These are phyloP conservation scores for Camelina hispida DNA, from an alignment of 345 rosid species.

Conservation along the genomic window DNA sequence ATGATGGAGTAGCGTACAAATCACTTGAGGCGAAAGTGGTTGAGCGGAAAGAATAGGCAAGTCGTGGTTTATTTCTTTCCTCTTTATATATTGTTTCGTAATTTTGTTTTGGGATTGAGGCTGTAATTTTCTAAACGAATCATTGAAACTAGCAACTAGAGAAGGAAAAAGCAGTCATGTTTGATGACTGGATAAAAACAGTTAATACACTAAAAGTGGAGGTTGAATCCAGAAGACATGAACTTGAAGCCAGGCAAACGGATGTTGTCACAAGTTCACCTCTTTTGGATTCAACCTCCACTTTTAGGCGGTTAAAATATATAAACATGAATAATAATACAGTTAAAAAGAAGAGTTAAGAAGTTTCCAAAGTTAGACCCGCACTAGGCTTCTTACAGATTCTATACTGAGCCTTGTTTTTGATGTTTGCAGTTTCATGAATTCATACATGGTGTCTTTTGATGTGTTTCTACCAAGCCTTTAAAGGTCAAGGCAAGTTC, in stretches of 20 bases:
- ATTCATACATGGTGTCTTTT: constrained; percentile 29
- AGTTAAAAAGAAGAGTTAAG: too few relatives aligned
- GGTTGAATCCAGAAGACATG: constrained; percentile 67
- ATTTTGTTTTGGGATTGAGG: neutral
- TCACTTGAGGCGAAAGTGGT: constrained; percentile 76
- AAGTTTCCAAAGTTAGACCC: neutral
- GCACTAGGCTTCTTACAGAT: neutral
- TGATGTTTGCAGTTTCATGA: constrained; percentile 37
- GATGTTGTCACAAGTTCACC: too few relatives aligned
- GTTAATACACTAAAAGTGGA: constrained; percentile 54
- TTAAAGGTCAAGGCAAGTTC: neutral
- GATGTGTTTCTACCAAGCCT: constrained; percentile 39
- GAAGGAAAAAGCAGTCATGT: constrained; percentile 62
- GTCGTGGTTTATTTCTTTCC: constrained; percentile 29
- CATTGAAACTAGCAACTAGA: constrained; percentile 52
- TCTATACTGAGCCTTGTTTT: constrained; percentile 5
- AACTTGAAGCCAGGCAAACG: too few relatives aligned
- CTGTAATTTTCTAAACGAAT: constrained; percentile 41
- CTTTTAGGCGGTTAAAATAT: too few relatives aligned
- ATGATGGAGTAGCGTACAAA: constrained; percentile 66
- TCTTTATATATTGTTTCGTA: constrained; percentile 13
- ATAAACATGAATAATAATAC: too few relatives aligned
- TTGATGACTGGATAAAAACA: constrained; percentile 60
- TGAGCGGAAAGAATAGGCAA: too few relatives aligned
- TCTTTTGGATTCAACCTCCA: too few relatives aligned